Evolutionary conservation across 768 basidiomycete genomes (phyloP).

Genomic region (Suillus ampliporus): DNA sequence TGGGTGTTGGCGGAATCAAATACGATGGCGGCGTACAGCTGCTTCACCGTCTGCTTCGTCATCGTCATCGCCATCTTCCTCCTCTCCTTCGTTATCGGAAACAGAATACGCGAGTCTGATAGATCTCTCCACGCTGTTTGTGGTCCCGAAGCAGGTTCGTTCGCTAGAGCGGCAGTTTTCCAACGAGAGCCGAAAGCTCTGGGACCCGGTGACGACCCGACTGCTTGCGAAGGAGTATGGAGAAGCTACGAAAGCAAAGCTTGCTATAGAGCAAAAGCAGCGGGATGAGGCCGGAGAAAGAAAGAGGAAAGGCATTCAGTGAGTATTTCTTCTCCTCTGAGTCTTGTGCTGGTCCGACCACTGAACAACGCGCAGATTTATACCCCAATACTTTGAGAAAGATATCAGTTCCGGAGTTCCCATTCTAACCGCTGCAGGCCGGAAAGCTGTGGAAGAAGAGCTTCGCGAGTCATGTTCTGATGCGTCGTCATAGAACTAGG

Average conservation of each 20-base stretch:
- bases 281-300: constrained; percentile 87
- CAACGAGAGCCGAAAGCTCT: constrained; percentile 84
- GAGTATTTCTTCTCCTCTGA: constrained; percentile 41
- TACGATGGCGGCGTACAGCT: constrained; percentile 77
- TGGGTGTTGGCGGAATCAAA: constrained; percentile 84
- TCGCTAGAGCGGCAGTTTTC: constrained; percentile 80
- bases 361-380: constrained; percentile 53
- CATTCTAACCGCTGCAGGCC: constrained; percentile 69
- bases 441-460: constrained; percentile 77
- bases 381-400: constrained; percentile 76
- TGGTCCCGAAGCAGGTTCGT: constrained; percentile 85
- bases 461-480: constrained; percentile 33
- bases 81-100: constrained; percentile 31
- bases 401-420: constrained; percentile 72
- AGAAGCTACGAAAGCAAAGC: constrained; percentile 92
- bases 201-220: constrained; percentile 81
- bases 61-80: constrained; percentile 47
- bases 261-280: constrained; percentile 91
- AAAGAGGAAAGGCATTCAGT: constrained; percentile 81
- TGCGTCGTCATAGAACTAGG: background rate
- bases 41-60: constrained; percentile 49
- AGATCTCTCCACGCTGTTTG: constrained; percentile 71
- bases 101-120: constrained; percentile 71
- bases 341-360: background rate
- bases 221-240: constrained; percentile 85